Evolutionary conservation across 345 rosid genomes (phyloP).

Genomic region (Eucalyptus pauciflora): DNA sequence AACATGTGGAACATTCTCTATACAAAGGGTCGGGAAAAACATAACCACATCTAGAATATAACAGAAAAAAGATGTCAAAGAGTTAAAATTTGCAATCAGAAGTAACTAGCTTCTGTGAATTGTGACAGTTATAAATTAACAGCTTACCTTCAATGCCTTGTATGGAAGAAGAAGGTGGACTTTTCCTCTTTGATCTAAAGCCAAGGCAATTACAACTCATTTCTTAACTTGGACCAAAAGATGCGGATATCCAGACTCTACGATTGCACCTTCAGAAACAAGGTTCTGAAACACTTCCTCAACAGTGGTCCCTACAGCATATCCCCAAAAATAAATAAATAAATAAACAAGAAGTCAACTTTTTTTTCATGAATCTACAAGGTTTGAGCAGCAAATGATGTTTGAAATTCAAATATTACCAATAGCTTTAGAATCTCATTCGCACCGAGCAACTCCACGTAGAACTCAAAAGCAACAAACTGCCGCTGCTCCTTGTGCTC

Average conservation of each 20-base stretch:
- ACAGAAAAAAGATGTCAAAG: neutral
- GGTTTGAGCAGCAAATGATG: neutral
- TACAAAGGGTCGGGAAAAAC: neutral
- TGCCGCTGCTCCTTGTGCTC: neutral
- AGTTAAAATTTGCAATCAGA: neutral
- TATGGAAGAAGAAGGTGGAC: neutral
- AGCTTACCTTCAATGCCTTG: neutral
- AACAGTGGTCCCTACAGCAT: neutral
- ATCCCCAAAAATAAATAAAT: neutral
- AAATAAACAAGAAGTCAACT: neutral
- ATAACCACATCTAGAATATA: neutral
- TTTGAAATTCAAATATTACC: neutral
- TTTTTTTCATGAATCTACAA: neutral
- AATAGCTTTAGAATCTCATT: neutral
- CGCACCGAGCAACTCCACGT: neutral
- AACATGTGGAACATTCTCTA: neutral
- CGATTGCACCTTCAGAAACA: neutral
- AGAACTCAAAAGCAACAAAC: neutral
- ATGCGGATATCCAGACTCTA: neutral
- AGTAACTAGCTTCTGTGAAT: neutral
- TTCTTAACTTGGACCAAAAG: neutral
- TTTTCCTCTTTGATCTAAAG: neutral
- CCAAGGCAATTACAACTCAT: conserved; percentile 1
- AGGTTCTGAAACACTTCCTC: neutral
- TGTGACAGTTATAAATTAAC: neutral